These are phyloP conservation scores for Termitomyces sp. DNA, from an alignment of 768 basidiomycete species.

Conservation along the genomic window DNA sequence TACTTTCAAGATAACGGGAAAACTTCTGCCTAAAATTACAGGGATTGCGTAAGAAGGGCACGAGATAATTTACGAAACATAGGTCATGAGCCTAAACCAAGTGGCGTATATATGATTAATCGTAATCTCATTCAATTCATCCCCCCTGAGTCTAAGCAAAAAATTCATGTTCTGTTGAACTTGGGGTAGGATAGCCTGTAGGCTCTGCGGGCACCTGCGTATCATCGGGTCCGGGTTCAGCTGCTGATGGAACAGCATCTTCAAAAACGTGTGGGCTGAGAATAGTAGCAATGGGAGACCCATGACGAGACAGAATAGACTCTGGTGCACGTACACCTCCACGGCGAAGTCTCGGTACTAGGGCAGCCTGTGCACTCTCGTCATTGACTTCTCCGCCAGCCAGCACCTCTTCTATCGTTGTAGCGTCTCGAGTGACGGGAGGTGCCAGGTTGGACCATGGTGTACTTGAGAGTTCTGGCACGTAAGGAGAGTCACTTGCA, in stretches of 20 bases:
- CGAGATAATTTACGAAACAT: conserved; percentile 6
- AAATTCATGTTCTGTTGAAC: conserved; percentile 40
- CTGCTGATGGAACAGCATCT: neutral
- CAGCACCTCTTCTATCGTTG: conserved; percentile 12
- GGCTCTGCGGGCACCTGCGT: conserved; percentile 21
- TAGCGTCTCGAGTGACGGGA: conserved; percentile 11
- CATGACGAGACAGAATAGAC: conserved; percentile 46
- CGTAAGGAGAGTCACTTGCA: neutral
- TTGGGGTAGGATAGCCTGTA: conserved; percentile 47
- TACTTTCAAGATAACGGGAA: neutral
- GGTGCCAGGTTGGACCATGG: conserved; percentile 25
- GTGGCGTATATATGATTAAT: conserved; percentile 12
- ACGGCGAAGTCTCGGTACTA: conserved; percentile 55
- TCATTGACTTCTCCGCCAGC: conserved; percentile 29
- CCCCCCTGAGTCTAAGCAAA: conserved; percentile 21
- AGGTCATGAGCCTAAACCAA: conserved; percentile 7
- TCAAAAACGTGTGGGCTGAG: neutral
- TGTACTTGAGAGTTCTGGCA: conserved; percentile 15
- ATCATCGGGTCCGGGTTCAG: conserved; percentile 5
- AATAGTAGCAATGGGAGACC: conserved; percentile 29
- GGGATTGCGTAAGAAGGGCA: neutral
- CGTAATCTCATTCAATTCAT: conserved; percentile 8
- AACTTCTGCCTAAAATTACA: neutral
- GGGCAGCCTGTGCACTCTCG: conserved; percentile 20
- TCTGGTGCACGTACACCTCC: conserved; percentile 69